These are phyloP conservation scores for Pontederia paniculata DNA, from an alignment of 176 grass and related monocot species.

Conservation along the genomic window DNA sequence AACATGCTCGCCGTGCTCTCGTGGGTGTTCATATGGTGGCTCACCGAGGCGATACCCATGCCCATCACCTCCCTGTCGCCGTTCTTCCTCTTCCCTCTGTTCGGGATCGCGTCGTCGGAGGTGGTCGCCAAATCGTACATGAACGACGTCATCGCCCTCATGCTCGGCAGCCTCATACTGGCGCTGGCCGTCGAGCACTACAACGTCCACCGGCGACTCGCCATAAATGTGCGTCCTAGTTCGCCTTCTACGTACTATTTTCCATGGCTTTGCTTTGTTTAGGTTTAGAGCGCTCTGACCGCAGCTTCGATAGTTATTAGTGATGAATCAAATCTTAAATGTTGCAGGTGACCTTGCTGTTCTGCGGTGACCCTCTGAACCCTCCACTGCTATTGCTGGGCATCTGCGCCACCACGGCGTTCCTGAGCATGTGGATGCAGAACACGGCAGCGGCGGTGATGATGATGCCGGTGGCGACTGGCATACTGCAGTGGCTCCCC, in stretches of 20 bases:
- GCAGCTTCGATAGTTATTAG: too few species aligned
- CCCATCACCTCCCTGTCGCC: slow-evolving; percentile 12
- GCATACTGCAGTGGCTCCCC: slow-evolving; percentile 44
- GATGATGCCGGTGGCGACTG: slow-evolving; percentile 84
- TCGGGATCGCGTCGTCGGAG: slow-evolving; percentile 5
- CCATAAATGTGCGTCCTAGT: background rate
- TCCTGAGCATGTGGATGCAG: slow-evolving; percentile 96
- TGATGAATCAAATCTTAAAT: too few species aligned
- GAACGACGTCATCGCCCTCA: slow-evolving; percentile 17
- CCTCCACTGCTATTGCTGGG: slow-evolving; percentile 62
- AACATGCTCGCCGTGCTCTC: background rate
- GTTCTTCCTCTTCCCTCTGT: slow-evolving; percentile 17
- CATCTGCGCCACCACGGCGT: slow-evolving; percentile 46
- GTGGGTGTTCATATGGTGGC: slow-evolving; percentile 18
- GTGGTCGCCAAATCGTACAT: slow-evolving; percentile 12
- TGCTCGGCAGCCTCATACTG: slow-evolving; percentile 20
- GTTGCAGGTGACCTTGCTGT: slow-evolving; percentile 44
- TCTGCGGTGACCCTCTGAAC: slow-evolving; percentile 70
- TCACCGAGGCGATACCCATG: slow-evolving; percentile 13
- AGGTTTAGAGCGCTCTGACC: too few species aligned
- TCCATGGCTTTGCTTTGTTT: too few species aligned
- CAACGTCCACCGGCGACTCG: slow-evolving; percentile 12
- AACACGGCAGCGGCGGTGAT: slow-evolving; percentile 76
- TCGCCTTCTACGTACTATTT: too few species aligned
- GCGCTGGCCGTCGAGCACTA: slow-evolving; percentile 18